Evolutionary conservation across 805 yeast genomes (phyloP), one percentile per base, ranked within the genome.

Genomic region (Yamadazyma sp.): DNA sequence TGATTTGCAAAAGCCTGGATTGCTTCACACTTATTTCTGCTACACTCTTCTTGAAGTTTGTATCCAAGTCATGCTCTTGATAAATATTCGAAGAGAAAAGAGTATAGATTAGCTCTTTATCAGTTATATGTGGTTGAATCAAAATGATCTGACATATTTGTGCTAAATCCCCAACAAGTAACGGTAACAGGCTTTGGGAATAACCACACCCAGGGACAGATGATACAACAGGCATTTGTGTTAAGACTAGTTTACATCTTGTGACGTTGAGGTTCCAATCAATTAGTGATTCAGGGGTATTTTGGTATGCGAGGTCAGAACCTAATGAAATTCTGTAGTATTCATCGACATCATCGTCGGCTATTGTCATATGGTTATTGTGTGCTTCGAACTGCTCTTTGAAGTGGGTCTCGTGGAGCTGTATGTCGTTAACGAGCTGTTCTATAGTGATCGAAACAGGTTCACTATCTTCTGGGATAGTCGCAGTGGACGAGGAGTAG

Each of bases 241-340:
- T 62, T 23, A 73, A 49, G 32, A 74, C 64, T 24, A 74, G 58
- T 44, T 71, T 63, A 34, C 75, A 70, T 32, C 80, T 53, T 12
- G 77, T 66, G 28, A 73, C 70, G 46, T 74, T 74, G 35, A 74
- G 57, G 48, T 73, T 73, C 79, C 79, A 74, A 48, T 73, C 79
- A 9, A 74, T 60, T 10, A 74, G 52, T 12, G 62, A 53, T 44
- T 71, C 76, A 20, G 65, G 63, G 7, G 51, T 50, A 40, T 60
- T 55, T 41, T 68, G 73, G 46, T 65, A 67, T 38, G 50, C 53
- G 20, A 68, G 54, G 10, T 56, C 66, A n/a, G 67, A 57, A 3
- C 73, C 73, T 23, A 68, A 47, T 11, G 70, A 62, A 32, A 68
- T 67, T 35, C 60, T 61, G 43, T 54, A 59, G 11, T 53, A 45